A percentile compares a stretch with the other conserved stretches of the same genome.
These are phyloP conservation scores for Hypocreales sp. DNA, from an alignment of 2,329 filamentous ascomycete species.

Conservation along the genomic window DNA sequence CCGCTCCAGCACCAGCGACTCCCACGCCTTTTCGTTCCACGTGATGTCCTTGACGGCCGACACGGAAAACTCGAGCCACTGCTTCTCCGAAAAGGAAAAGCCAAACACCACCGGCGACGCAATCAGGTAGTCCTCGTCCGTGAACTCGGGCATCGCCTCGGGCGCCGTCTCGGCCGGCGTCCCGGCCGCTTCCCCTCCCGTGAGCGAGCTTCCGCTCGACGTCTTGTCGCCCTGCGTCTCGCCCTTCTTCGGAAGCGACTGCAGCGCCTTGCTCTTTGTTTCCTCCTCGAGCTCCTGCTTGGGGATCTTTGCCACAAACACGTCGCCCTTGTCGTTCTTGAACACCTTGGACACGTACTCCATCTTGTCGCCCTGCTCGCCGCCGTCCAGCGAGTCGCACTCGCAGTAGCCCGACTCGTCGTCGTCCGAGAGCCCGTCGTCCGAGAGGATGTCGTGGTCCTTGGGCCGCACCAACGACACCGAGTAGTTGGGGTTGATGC, in stretches of 20 bases:
- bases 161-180: slow-evolving; percentile 5
- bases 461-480: slow-evolving; percentile 61
- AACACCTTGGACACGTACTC: slow-evolving; percentile 37
- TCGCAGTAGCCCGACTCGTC: slow-evolving; percentile 18
- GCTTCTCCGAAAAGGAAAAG: slow-evolving; percentile 76
- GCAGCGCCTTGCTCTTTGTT: slow-evolving; percentile 32
- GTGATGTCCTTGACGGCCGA: slow-evolving; percentile 65
- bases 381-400: slow-evolving; percentile 24
- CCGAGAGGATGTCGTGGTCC: slow-evolving; percentile 45
- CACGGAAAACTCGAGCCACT: slow-evolving; percentile 80
- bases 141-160: slow-evolving; percentile 10
- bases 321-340: slow-evolving; percentile 24
- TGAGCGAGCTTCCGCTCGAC: background rate
- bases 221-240: slow-evolving; percentile 1
- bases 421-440: slow-evolving; percentile 28
- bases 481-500: slow-evolving; percentile 75
- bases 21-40: slow-evolving; percentile 74
- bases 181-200: slow-evolving; percentile 2
- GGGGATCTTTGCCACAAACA: slow-evolving; percentile 14
- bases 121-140: slow-evolving; percentile 64
- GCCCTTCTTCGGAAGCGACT: slow-evolving; percentile 26
- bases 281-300: slow-evolving; percentile 16
- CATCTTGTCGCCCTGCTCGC: slow-evolving; percentile 21
- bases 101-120: slow-evolving; percentile 74
- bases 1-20: slow-evolving; percentile 57